Evolutionary conservation across 495 filamentous ascomycete species (phyloP), one percentile per base, ranked within the genome.

Genomic region (Saxophila tyrrhenica): DNA sequence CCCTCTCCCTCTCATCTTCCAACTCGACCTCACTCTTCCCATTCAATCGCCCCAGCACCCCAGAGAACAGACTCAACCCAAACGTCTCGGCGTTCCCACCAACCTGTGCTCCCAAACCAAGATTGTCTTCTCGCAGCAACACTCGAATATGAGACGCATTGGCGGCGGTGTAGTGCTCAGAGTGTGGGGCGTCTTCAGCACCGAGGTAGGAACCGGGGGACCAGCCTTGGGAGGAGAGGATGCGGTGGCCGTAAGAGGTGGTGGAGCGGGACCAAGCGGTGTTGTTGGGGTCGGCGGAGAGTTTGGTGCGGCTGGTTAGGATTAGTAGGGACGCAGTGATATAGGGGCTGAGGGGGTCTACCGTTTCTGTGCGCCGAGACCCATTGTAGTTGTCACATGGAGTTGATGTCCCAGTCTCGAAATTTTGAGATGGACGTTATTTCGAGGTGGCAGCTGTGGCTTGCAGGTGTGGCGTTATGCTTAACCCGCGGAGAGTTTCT

Each of bases 201-300:
- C 91, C 92, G 24, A 98, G 77, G 48, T 78, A 83, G 55, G 79
- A 73, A 22, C 91, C 91, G 0, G 91, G 91, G 43, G 79, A 79
- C 91, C 91, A 98, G 45, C 91, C 91, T 62, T 95, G 89, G 1
- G 82, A 73, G 50, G 83, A 79, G 57, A 98, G 80, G 51, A 96
- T 86, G 60, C 77, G 82, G 65, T 95, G 89, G 60, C 91, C 91
- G 64, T 88, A 96, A 47, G 80, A 79, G 44, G 77, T 74, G 56
- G 86, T 89, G 61, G 87, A 84, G 56, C 81, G 82, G 45, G 84
- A 79, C 91, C 91, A 98, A 71, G 78, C 78, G 25, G 86, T 94
- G 66, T 96, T 96, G 67, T 95, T 94, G 15, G 91, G 91, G 71
- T 98, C 91, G 62, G 82, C 71, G 46, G 86, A 84, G 48, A 96